phyloP scores from a whole-genome alignment of 306 rosid species.

The Ormosia emarginata region DNA sequence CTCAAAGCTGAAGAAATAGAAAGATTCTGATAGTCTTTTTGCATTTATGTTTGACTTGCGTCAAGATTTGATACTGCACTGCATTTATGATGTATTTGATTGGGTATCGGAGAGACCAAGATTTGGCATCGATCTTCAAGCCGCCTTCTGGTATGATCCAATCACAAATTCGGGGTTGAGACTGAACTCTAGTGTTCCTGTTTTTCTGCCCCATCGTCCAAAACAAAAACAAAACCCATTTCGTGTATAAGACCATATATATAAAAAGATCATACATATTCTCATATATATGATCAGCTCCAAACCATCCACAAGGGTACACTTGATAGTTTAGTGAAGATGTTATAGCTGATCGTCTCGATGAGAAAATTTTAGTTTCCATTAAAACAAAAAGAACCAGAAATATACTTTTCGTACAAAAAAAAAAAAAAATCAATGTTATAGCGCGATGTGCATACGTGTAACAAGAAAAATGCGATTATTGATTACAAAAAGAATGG shows the following conservation, averaged over 20 bases:
- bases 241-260: background rate
- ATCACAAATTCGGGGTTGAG: background rate
- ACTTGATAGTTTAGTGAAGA: background rate
- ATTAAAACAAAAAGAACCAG: background rate
- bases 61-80: background rate
- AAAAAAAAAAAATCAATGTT: background rate
- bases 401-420: background rate
- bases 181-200: background rate
- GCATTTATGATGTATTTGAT: conserved; percentile 13
- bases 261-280: background rate
- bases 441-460: background rate
- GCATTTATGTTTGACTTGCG: conserved; percentile 3
- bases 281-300: background rate
- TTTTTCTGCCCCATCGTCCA: background rate
- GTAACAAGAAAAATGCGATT: background rate
- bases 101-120: background rate
- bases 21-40: conserved; percentile 9
- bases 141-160: background rate
- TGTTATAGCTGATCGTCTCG: background rate
- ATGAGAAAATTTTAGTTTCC: background rate
- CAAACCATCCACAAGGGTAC: background rate
- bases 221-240: background rate
- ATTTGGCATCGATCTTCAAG: background rate
- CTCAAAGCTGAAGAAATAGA: background rate
- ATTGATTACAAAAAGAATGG: background rate